A percentile compares a stretch with the other conserved stretches of the same genome.
phyloP scores from a whole-genome alignment of 208 protist genomes.

The Leishmania turanica region DNA sequence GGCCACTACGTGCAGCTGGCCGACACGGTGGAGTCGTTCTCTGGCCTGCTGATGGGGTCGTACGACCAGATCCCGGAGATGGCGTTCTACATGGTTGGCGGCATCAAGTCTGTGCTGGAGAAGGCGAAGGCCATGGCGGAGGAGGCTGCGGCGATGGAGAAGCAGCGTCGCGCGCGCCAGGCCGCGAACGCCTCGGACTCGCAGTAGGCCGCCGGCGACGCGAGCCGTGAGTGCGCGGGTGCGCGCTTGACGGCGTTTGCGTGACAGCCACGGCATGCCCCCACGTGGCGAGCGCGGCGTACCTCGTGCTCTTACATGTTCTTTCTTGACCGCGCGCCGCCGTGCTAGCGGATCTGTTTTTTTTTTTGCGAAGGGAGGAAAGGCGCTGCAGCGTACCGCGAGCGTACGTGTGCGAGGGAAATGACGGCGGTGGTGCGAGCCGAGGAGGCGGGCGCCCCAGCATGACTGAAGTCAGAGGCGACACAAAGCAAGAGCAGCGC shows the following conservation, averaged over 20 bases:
- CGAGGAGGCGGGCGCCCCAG: too few species aligned
- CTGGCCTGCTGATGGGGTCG: slow-evolving; percentile 92
- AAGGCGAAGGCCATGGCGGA: slow-evolving; percentile 94
- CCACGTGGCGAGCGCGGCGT: neutral
- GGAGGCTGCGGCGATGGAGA: slow-evolving; percentile 73
- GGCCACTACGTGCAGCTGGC: slow-evolving; percentile 95
- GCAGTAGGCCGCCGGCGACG: neutral
- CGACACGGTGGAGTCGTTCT: slow-evolving; percentile 96
- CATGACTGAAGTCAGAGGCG: too few species aligned
- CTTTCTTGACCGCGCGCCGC: too few species aligned
- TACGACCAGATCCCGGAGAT: slow-evolving; percentile 97
- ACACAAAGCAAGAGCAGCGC: too few species aligned
- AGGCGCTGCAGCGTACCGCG: too few species aligned
- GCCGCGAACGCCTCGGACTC: slow-evolving; percentile 33
- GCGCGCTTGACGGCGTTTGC: neutral
- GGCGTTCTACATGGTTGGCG: slow-evolving; percentile 99
- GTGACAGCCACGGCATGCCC: neutral
- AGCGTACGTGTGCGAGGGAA: too few species aligned
- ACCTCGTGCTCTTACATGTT: neutral
- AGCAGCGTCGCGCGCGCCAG: slow-evolving; percentile 53
- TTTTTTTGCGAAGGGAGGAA: too few species aligned
- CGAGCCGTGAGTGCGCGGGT: neutral
- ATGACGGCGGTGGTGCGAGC: too few species aligned
- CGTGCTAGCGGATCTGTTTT: too few species aligned
- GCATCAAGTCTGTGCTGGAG: slow-evolving; percentile 92